phyloP scores from a whole-genome alignment of 1,139 yeast species.

The Lodderomyces jiufengensis region DNA sequence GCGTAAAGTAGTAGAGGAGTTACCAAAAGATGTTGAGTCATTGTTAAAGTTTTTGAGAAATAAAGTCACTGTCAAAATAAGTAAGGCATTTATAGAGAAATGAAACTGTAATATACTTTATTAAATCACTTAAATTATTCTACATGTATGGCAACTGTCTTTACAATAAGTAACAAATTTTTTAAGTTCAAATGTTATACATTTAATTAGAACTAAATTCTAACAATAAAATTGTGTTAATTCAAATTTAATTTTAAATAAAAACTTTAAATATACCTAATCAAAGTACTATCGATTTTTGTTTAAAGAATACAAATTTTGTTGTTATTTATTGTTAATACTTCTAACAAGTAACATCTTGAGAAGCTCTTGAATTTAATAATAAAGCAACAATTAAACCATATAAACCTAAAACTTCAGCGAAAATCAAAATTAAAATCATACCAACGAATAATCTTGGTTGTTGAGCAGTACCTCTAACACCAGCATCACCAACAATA shows the following conservation, averaged over 20 bases:
- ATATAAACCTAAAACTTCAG: conserved; percentile 95
- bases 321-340: too few relatives aligned
- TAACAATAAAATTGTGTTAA: too few relatives aligned
- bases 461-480: conserved; percentile 93
- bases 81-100: conserved; percentile 35
- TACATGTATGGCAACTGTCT: too few relatives aligned
- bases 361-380: conserved; percentile 95
- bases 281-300: too few relatives aligned
- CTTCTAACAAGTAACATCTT: conserved; percentile 75
- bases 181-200: too few relatives aligned
- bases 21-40: conserved; percentile 23
- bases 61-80: conserved; percentile 34
- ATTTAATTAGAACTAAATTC: too few relatives aligned
- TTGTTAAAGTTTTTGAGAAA: conserved; percentile 27
- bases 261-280: too few relatives aligned
- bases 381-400: conserved; percentile 97
- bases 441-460: conserved; percentile 94
- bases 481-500: conserved; percentile 98
- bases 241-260: too few relatives aligned
- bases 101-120: too few relatives aligned
- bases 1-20: conserved; percentile 24
- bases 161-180: too few relatives aligned
- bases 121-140: too few relatives aligned
- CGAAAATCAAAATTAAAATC: conserved; percentile 92
- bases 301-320: too few relatives aligned